Conservation (phyloP, 371 early-diverging fungal genomes). For the Mucor irregularis region DNA sequence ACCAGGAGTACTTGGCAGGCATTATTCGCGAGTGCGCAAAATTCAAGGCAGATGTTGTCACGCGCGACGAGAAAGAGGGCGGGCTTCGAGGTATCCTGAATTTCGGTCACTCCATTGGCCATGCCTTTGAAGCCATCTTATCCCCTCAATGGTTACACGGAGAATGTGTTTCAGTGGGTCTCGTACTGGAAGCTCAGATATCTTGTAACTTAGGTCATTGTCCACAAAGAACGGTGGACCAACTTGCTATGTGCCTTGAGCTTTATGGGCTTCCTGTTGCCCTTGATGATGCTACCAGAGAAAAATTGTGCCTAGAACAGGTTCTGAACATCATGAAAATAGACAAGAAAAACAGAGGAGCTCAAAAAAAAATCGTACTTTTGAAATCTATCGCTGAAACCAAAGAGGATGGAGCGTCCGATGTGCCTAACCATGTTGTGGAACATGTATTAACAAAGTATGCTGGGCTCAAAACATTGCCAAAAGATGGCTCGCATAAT, state of each 20-base stretch:
- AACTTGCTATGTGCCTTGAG: conserved; percentile 76
- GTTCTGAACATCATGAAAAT: conserved; percentile 85
- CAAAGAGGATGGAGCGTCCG: conserved; percentile 70
- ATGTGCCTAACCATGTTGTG: conserved; percentile 76
- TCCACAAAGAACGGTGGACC: conserved; percentile 69
- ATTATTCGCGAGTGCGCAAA: conserved; percentile 82
- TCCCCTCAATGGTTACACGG: conserved; percentile 91
- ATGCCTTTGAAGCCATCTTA: conserved; percentile 89
- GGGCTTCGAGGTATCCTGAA: conserved; percentile 92
- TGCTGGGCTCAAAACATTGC: no score
- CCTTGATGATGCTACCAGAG: conserved; percentile 59
- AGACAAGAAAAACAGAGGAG: conserved; percentile 92
- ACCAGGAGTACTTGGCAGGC: no score
- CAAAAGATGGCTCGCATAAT: conserved; percentile 31
- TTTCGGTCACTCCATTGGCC: conserved; percentile 95
- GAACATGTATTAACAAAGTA: conserved; percentile 67
- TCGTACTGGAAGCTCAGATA: conserved; percentile 89
- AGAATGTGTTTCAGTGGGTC: conserved; percentile 93
- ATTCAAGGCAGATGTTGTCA: conserved; percentile 92
- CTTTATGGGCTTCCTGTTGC: conserved; percentile 80
- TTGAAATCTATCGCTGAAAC: conserved; percentile 80
- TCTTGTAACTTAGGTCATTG: conserved; percentile 78
- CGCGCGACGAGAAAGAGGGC: conserved; percentile 88
- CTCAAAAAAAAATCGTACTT: conserved; percentile 83
- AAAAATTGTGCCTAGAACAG: conserved; percentile 55